Base-by-base conservation (phyloP, 2,329 filamentous ascomycete species). In the Coniochaeta sp. region DNA sequence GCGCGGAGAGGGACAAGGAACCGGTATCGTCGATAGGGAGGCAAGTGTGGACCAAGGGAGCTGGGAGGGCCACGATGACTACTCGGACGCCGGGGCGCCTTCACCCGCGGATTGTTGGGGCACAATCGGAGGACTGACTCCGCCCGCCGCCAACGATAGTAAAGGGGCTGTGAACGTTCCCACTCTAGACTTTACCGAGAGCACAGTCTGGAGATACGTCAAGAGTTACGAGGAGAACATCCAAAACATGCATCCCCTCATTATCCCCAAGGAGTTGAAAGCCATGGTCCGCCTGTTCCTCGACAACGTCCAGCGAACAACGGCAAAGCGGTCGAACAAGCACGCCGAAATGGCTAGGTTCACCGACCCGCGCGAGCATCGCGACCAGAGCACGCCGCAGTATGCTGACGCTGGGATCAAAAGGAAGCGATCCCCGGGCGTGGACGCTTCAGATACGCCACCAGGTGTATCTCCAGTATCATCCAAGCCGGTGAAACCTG, bases 1-100 rank as follows among this genome's bases (percentile, higher is more conserved):
- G 1, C 84, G 87, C 62, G 92, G 92, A 3, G 91, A 96, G 73
- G 90, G 89, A 34, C 77, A 82, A 28, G 86, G 88, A 66, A 77
- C 79, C 26, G 82, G 82, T 52, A 78, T 82, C 26, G 76, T 73
- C 8, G 74, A 78, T 34, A 76, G 74, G 60, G 76, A 78, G 40
- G 68, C 70, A n/a, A 68, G 71, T 34, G 68, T 71, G 43, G 73
- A 77, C 22, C 64, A 70, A 16, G 71, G 68, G 33, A 69, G 70
- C 62, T 68, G 71, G 26, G 72, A 76, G 57, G 61, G 67, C 58
- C 67, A 17, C 12, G 78, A 81, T 56, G 82, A 84, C 52, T 70
- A 70, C 7, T 71, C 68, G 60, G 74, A 76, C 33, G 80, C 81
- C 1, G 79, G 85, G 36, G 77, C 77, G 26, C 75, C 79, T n/a